A percentile compares a stretch with the other conserved stretches of the same genome.
Conservation (phyloP, 176 grass and related monocot genomes). For the Oryza meridionalis region DNA sequence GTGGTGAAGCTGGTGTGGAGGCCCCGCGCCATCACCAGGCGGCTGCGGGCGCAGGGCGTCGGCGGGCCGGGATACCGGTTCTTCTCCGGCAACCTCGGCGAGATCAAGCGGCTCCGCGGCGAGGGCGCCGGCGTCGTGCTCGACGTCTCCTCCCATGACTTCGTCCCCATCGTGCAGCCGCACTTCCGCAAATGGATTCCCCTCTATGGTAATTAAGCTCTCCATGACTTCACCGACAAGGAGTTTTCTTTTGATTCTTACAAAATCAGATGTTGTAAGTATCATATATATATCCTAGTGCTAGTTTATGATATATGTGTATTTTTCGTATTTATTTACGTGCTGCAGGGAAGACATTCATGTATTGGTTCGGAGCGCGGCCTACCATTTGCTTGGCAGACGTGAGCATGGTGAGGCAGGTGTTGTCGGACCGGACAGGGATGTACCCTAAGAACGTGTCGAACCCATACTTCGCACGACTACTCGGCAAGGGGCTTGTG, state of each 20-base stretch:
- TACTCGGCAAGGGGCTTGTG: constrained; percentile 61
- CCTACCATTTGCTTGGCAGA: constrained; percentile 55
- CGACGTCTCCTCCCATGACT: constrained; percentile 44
- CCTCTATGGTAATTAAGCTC: constrained; percentile 44
- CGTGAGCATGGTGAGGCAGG: constrained; percentile 46
- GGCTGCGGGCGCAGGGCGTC: constrained; percentile 50
- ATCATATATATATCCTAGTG: too few relatives aligned
- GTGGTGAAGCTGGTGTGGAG: constrained; percentile 49
- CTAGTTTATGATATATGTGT: too few relatives aligned
- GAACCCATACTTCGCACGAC: constrained; percentile 24
- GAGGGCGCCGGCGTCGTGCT: constrained; percentile 25
- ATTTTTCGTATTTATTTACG: not conserved
- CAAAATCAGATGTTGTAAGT: too few relatives aligned
- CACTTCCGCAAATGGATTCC: constrained; percentile 53
- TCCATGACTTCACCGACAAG: too few relatives aligned
- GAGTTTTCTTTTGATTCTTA: too few relatives aligned
- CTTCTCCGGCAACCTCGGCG: constrained; percentile 11
- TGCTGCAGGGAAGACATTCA: constrained; percentile 44
- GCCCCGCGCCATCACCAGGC: constrained; percentile 27
- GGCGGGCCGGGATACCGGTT: constrained; percentile 50
- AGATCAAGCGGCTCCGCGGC: not conserved
- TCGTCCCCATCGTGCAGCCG: constrained; percentile 53
- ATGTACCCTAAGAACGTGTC: constrained; percentile 46
- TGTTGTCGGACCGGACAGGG: constrained; percentile 41
- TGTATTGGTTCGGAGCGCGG: constrained; percentile 58